Evolutionary conservation across 2,329 filamentous ascomycete species (phyloP), one percentile per base, ranked within the genome.

Genomic region (Cyphellophora attinorum): DNA sequence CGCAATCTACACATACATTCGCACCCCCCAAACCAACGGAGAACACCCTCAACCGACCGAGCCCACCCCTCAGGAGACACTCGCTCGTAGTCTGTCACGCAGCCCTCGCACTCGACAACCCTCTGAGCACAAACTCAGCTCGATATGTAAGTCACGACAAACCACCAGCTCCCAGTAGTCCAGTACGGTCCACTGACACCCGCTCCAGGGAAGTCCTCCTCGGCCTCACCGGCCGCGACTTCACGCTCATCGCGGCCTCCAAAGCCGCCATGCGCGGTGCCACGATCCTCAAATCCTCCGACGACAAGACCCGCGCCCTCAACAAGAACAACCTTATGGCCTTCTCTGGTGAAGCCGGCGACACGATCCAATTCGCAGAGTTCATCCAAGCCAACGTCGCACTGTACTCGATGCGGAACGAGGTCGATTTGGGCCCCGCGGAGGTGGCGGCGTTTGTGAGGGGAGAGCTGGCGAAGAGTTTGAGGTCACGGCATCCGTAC

Each of bases 171-270:
- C n/a, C n/a, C n/a, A n/a, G n/a, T n/a, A n/a, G n/a, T n/a, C n/a
- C n/a, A n/a, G n/a, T n/a, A n/a, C n/a, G n/a, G n/a, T 15, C 19
- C 23, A 31, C 34, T 41, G 29, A 41, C 39, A 38, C 35, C 10
- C 25, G 17, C 23, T 36, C 35, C 40, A 96, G 88, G 91, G 91
- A 98, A 78, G 85, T 96, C 60, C 75, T 98, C 59, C 76, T 98
- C 52, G 91, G 91, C 56, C 94, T 98, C 62, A 95, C 89, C 41
- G 93, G 91, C 70, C 94, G 94, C 72, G 93, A 98, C 76, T 98
- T 95, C 64, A 93, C 88, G 68, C 79, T 98, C 73, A 79, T 98
- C 60, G 91, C 86, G 54, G 85, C 91, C 53, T 96, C 88, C 45
- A 96, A 98, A 72, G 91, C 91, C 58, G 85, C 88, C 54, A 96